These are phyloP conservation scores for Aleurites moluccanus DNA, from an alignment of 441 rosid species.

Conservation along the genomic window DNA sequence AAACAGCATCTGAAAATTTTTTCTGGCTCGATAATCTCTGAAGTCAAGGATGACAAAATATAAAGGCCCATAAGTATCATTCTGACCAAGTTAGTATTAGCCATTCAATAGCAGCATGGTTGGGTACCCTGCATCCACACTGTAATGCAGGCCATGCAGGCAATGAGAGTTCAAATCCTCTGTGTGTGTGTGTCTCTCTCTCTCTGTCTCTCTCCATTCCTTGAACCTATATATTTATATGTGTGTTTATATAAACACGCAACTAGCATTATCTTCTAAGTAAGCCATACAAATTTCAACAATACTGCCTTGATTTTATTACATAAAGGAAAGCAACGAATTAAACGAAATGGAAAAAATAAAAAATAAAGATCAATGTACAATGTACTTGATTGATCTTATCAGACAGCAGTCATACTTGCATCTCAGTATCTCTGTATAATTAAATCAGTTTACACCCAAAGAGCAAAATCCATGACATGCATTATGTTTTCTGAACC, in stretches of 20 bases:
- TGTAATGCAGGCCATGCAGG: background rate
- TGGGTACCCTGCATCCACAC: background rate
- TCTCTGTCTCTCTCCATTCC: too few relatives aligned
- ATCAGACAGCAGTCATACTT: background rate
- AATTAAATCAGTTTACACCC: background rate
- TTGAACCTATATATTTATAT: background rate
- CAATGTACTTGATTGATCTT: background rate
- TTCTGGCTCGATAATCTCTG: too few relatives aligned
- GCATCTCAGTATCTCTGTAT: background rate
- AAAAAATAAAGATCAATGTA: too few relatives aligned
- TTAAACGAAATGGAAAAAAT: too few relatives aligned
- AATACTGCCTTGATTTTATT: background rate
- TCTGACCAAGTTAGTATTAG: too few relatives aligned
- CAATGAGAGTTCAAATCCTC: background rate
- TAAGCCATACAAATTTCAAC: too few relatives aligned
- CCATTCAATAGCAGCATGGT: background rate
- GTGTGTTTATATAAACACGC: background rate
- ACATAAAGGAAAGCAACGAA: background rate
- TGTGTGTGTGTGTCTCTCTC: too few relatives aligned
- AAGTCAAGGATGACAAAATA: too few relatives aligned
- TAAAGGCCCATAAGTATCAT: too few relatives aligned
- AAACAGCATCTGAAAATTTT: too few relatives aligned
- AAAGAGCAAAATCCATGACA: slow-evolving; percentile 15
- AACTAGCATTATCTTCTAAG: background rate
- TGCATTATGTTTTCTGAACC: slow-evolving; percentile 15